Conservation (phyloP, 2,329 filamentous ascomycete genomes). For the Xylariaceae sp. region DNA sequence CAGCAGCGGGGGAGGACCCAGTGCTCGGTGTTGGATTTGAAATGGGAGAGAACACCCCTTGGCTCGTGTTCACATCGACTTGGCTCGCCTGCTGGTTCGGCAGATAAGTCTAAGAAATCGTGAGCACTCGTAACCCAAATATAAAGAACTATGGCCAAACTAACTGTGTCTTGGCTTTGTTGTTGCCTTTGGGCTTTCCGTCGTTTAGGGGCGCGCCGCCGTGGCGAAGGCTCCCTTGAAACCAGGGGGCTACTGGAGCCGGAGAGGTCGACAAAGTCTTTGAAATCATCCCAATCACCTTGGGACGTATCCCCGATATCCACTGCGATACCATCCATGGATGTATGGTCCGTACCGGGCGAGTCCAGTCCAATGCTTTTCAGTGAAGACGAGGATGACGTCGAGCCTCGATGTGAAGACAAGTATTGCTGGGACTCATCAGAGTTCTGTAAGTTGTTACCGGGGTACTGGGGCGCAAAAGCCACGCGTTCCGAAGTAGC, state of each 20-base stretch:
- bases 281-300: slow-evolving; percentile 18
- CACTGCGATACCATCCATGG: slow-evolving; percentile 25
- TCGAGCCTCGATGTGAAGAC: slow-evolving; percentile 28
- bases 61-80: slow-evolving; percentile 37
- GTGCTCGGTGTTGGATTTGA: slow-evolving; percentile 48
- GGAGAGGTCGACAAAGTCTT: slow-evolving; percentile 50
- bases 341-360: slow-evolving; percentile 25
- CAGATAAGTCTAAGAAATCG: slow-evolving; percentile 42
- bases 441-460: background rate
- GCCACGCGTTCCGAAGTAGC: background rate
- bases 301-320: slow-evolving; percentile 18
- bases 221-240: slow-evolving; percentile 11
- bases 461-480: background rate
- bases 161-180: background rate
- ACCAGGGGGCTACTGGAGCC: slow-evolving; percentile 50
- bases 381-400: slow-evolving; percentile 27
- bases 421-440: slow-evolving; percentile 13
- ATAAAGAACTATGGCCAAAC: too few species aligned
- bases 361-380: slow-evolving; percentile 25
- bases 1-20: slow-evolving; percentile 44
- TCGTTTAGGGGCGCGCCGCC: slow-evolving; percentile 24
- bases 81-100: slow-evolving; percentile 47
- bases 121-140: slow-evolving; percentile 22
- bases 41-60: slow-evolving; percentile 51
- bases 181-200: slow-evolving; percentile 22